Evolutionary conservation across 805 yeast genomes (phyloP), one percentile per base, ranked within the genome.

Genomic region (Ogataea zsoltii): DNA sequence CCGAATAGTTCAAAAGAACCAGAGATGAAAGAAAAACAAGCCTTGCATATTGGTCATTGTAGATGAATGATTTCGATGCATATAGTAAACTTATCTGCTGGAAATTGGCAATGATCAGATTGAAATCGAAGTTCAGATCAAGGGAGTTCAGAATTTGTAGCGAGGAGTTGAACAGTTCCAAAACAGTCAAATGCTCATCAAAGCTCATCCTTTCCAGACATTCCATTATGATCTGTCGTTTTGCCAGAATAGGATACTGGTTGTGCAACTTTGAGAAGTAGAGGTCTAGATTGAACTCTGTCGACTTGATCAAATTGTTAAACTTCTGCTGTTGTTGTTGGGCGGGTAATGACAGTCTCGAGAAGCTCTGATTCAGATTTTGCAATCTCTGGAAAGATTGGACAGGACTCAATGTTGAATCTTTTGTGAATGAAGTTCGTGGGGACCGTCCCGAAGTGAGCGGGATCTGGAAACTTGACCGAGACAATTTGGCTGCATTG

Each of bases 1-100:
- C 71, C 9, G 80, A 65, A 55, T 81, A 85, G 56, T 83, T 83
- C 25, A 81, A 57, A 9, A 76, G 54, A 0, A 69, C 63, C 43
- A 77, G 61, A 0, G 76, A 63, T 2, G 69, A 56, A 7, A 70
- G 55, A 36, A 72, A 70, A 11, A 73, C 52, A 10, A 67, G 34
- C 38, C 56, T 66, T 17, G 63, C 55, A 31, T 51, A 42, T 25
- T 53, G 53, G 31, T 63, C 60, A 26, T 53, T 48, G 33, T 54
- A 65, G 56, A 67, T 59, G 26, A 54, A 52, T 2, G 62, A 55
- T 45, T 60, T 61, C 11, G 62, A 48, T 0, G 77, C 74, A 51
- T 73, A 75, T 5, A 71, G 49, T 2, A 62, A 42, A 11, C 70
- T 45, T 9, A 72, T 52, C 23, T 64, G 62, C 32, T 68, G 67